A percentile compares a stretch with the other conserved stretches of the same genome.
Evolutionary conservation across 1,139 yeast species (phyloP).

Genomic region (Yamadazyma taylorii): DNA sequence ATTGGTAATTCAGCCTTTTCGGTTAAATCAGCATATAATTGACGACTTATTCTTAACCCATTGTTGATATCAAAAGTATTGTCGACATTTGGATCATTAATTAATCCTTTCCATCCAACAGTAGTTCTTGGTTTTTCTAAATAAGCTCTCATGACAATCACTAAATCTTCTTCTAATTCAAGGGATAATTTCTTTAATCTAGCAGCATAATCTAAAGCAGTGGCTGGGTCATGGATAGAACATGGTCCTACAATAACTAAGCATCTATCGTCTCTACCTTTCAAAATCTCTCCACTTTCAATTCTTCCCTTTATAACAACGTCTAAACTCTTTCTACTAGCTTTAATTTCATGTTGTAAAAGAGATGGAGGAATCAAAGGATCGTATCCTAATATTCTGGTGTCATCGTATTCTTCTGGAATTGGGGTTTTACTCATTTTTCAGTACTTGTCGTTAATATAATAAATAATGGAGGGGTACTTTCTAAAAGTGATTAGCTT

Average conservation of each 20-base stretch:
- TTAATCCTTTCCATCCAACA: slow-evolving; percentile 98
- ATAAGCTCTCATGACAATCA: slow-evolving; percentile 95
- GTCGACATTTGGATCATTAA: slow-evolving; percentile 96
- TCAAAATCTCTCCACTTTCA: slow-evolving; percentile 70
- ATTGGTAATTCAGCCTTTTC: slow-evolving; percentile 72
- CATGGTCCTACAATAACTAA: slow-evolving; percentile 93
- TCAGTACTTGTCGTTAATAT: too few species aligned
- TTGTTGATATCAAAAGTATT: slow-evolving; percentile 92
- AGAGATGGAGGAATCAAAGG: slow-evolving; percentile 89
- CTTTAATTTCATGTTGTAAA: slow-evolving; percentile 75
- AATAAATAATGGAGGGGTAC: not conserved
- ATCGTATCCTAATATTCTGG: slow-evolving; percentile 86
- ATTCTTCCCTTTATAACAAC: slow-evolving; percentile 78
- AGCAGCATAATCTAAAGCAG: slow-evolving; percentile 86
- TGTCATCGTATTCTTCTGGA: slow-evolving; percentile 81
- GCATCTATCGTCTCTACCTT: slow-evolving; percentile 75
- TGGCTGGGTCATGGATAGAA: slow-evolving; percentile 90
- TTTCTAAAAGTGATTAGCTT: not conserved
- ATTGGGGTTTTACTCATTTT: slow-evolving; percentile 50
- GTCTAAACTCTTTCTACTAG: slow-evolving; percentile 57
- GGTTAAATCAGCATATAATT: slow-evolving; percentile 81
- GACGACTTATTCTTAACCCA: slow-evolving; percentile 87
- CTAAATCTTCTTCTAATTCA: slow-evolving; percentile 69
- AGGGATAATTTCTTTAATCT: slow-evolving; percentile 61
- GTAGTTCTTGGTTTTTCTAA: slow-evolving; percentile 98